Evolutionary conservation across 441 rosid species (phyloP).

Genomic region (Adansonia gregorii): DNA sequence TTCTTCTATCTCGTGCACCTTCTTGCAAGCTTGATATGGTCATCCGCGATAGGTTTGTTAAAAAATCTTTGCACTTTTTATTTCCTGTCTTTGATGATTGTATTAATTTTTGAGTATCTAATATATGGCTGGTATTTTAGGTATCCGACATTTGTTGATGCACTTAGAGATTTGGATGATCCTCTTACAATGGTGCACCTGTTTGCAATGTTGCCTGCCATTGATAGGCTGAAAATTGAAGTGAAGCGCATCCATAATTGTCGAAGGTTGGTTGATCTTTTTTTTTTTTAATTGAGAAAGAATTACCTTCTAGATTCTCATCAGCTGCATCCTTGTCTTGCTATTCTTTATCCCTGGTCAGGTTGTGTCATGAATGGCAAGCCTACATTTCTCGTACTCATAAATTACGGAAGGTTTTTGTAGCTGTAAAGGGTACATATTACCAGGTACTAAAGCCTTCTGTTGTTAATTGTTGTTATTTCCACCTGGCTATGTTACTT

Average conservation of each 20-base stretch:
- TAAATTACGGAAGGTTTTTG: conserved; percentile 79
- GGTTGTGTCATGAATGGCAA: conserved; percentile 97
- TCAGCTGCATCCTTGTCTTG: conserved; percentile 9
- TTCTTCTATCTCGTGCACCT: conserved; percentile 71
- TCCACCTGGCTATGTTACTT: neutral
- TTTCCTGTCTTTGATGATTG: neutral
- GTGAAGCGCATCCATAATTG: conserved; percentile 80
- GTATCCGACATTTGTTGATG: conserved; percentile 85
- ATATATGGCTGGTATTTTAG: conserved; percentile 41
- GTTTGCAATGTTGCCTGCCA: conserved; percentile 85
- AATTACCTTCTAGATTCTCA: neutral
- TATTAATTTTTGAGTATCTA: conserved; percentile 11
- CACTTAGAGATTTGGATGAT: conserved; percentile 94
- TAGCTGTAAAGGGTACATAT: conserved; percentile 93
- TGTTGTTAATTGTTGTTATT: conserved; percentile 6
- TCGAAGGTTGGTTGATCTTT: conserved; percentile 55
- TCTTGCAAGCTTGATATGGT: conserved; percentile 64
- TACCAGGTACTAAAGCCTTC: conserved; percentile 63
- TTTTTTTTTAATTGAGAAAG: neutral
- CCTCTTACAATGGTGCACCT: conserved; percentile 91
- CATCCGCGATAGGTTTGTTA: conserved; percentile 73
- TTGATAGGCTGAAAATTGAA: conserved; percentile 75
- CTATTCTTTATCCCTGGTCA: conserved; percentile 30
- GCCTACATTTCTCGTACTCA: conserved; percentile 79
- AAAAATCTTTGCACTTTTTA: neutral